These are phyloP conservation scores for Talaromyces liani DNA, from an alignment of 495 filamentous ascomycete genomes.

Conservation along the genomic window DNA sequence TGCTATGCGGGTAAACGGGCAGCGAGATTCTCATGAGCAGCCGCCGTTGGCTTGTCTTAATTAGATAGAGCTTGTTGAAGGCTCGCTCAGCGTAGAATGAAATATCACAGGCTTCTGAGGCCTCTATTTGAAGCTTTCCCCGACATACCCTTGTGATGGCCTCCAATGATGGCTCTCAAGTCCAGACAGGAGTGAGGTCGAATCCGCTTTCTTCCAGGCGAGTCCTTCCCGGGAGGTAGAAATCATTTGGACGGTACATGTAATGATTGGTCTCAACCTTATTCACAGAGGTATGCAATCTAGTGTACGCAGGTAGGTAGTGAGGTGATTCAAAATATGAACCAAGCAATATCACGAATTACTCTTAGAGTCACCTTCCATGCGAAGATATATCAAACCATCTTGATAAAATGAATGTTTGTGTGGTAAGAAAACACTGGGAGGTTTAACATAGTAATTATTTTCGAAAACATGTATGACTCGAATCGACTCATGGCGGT, in stretches of 20 bases:
- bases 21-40: slow-evolving; percentile 44
- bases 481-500: too few relatives aligned
- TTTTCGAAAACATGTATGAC: too few relatives aligned
- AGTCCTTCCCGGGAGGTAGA: background rate
- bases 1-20: slow-evolving; percentile 45
- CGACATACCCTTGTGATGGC: background rate
- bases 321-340: background rate
- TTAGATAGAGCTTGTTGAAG: slow-evolving; percentile 17
- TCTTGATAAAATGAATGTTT: too few relatives aligned
- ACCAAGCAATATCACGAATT: too few relatives aligned
- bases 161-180: background rate
- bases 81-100: slow-evolving; percentile 9
- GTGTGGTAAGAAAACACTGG: too few relatives aligned
- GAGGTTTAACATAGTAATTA: too few relatives aligned
- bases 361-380: too few relatives aligned
- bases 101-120: background rate
- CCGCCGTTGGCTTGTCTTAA: background rate
- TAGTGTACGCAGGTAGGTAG: background rate
- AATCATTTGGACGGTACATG: background rate
- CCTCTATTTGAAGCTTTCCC: background rate
- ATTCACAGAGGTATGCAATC: background rate
- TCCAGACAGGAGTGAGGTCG: background rate
- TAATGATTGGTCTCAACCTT: too few relatives aligned
- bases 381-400: too few relatives aligned
- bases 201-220: background rate